Base-by-base conservation (phyloP, 78 protist species). In the Dictyostelium brefeldianum region DNA sequence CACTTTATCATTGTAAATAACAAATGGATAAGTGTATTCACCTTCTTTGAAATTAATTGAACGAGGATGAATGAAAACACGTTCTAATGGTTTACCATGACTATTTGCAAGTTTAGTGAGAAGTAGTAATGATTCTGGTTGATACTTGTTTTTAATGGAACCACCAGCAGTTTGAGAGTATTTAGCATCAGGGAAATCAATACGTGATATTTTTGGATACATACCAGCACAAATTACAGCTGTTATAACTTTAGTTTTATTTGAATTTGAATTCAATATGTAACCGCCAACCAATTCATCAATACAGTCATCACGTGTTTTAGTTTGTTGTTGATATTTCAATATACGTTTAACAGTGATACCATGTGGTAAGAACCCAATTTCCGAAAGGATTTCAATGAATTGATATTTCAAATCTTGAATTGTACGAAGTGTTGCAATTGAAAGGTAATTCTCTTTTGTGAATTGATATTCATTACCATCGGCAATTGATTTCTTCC, bases 111-210 rank as follows among this genome's bases (percentile, higher is more conserved):
- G 22, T 57, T 25, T 85, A 36, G 78, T 82, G 71, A 46, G 51
- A 2, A 83, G 4, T n/a, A 25, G 3, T 3, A 81, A 59, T 8
- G 46, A 53, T 6, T 83, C 81, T 10, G 94, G 95, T 14, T 93
- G 89, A 36, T 80, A 95, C 64, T 97, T 96, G 36, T 94, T 94
- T 47, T 80, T 81, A 56, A 96, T 96, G 36, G 98, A 97, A 73
- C 90, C 96, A 20, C 91, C 9, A 14, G 92, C 85, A 20, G 98
- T 94, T 9, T 62, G 51, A 5, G 83, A 18, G 43, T 92, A 92
- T 7, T 62, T 85, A 1, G 96, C 74, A 15, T 54, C 69, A 18
- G 96, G 96, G 18, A 67, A 41, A 48, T 89, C 80, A 14, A 94
- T 31, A 27, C 91, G 59, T 54, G 77, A 83, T 65, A 62, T 29